A percentile compares a stretch with the other conserved stretches of the same genome.
These are phyloP conservation scores for Cercophora newfieldiana DNA, from an alignment of 495 filamentous ascomycete genomes.

Conservation along the genomic window DNA sequence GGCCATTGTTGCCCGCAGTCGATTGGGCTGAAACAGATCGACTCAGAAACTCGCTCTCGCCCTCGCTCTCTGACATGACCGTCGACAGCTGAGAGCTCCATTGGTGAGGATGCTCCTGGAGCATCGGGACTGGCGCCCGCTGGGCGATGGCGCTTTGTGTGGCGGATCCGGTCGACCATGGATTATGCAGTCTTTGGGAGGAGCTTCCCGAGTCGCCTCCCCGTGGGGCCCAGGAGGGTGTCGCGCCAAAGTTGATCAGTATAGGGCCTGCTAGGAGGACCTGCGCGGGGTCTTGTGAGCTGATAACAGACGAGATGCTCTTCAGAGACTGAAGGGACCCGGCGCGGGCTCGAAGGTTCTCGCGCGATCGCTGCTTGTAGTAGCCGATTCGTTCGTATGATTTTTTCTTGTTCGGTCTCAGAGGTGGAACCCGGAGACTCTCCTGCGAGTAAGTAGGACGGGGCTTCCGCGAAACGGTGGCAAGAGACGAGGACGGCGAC, in stretches of 20 bases:
- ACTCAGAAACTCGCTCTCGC: conserved; percentile 41
- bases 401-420: conserved; percentile 43
- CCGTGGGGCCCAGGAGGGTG: conserved; percentile 14
- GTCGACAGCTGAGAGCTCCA: conserved; percentile 77
- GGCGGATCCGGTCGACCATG: conserved; percentile 34
- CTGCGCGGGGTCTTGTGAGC: conserved; percentile 43
- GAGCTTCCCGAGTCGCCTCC: conserved; percentile 19
- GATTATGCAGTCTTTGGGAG: conserved; percentile 14
- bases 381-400: conserved; percentile 51
- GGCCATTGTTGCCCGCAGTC: conserved; percentile 27
- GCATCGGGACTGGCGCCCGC: conserved; percentile 33
- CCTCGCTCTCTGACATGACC: conserved; percentile 65
- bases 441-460: conserved; percentile 55
- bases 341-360: conserved; percentile 47
- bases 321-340: conserved; percentile 49
- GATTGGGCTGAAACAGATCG: conserved; percentile 43
- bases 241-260: conserved; percentile 26
- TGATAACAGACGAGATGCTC: conserved; percentile 46
- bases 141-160: conserved; percentile 17
- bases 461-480: conserved; percentile 27
- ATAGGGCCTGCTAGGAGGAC: conserved; percentile 36
- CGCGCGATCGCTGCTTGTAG: conserved; percentile 48
- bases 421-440: conserved; percentile 53
- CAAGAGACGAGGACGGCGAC: conserved; percentile 41
- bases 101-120: conserved; percentile 48